phyloP scores from a whole-genome alignment of 2,329 filamentous ascomycete species.

The Elsinoe australis region DNA sequence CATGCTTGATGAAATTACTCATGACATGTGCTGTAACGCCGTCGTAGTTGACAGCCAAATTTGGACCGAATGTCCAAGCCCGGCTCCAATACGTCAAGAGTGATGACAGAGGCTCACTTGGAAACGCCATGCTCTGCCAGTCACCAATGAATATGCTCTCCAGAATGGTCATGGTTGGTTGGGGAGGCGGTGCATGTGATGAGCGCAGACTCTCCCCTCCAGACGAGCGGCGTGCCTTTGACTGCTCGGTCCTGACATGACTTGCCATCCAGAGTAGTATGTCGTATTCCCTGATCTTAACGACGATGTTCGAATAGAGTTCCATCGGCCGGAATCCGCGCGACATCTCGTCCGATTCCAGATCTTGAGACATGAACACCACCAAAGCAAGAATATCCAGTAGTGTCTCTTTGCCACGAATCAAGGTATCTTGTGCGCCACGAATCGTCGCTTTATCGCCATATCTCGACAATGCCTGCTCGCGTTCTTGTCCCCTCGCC shows the following conservation, averaged over 20 bases:
- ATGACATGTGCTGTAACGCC: slow-evolving; percentile 36
- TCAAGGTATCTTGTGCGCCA: slow-evolving; percentile 69
- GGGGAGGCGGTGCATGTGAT: slow-evolving; percentile 13
- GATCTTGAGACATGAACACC: slow-evolving; percentile 77
- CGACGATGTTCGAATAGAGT: slow-evolving; percentile 62
- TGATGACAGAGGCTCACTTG: slow-evolving; percentile 25
- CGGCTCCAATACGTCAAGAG: slow-evolving; percentile 42
- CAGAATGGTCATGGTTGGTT: slow-evolving; percentile 29
- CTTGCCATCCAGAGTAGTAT: slow-evolving; percentile 60
- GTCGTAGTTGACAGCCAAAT: slow-evolving; percentile 33
- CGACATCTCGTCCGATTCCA: slow-evolving; percentile 63
- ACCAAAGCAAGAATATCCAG: slow-evolving; percentile 77
- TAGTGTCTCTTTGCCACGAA: slow-evolving; percentile 64
- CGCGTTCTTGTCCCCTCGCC: slow-evolving; percentile 33
- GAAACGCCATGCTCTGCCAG: slow-evolving; percentile 31
- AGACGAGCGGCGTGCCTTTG: slow-evolving; percentile 15
- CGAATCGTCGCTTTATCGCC: slow-evolving; percentile 68
- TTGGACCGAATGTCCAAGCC: slow-evolving; percentile 37
- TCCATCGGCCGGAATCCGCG: slow-evolving; percentile 54
- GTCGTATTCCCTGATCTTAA: slow-evolving; percentile 64
- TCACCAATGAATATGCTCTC: slow-evolving; percentile 37
- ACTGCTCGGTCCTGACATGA: slow-evolving; percentile 42
- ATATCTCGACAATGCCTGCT: slow-evolving; percentile 58
- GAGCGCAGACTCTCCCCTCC: not conserved
- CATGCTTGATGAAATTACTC: slow-evolving; percentile 37